Percentiles rank a stretch among this genome's conserved stretches.
These are phyloP conservation scores for Thalassia testudinum DNA, from an alignment of 116 monocot species.

Conservation along the genomic window DNA sequence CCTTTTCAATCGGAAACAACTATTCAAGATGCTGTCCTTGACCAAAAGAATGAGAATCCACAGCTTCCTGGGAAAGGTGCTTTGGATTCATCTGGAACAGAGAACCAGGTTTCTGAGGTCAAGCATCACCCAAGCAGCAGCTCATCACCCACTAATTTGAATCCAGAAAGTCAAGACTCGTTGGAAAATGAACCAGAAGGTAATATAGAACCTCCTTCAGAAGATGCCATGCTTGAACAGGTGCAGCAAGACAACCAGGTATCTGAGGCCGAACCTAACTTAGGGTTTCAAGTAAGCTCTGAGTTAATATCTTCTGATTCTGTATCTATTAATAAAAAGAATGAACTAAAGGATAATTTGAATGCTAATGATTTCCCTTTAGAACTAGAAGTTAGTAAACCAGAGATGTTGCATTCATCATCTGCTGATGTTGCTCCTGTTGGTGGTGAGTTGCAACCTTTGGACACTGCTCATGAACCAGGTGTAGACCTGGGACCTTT, in stretches of 20 bases:
- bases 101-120: constrained; percentile 72
- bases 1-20: background rate
- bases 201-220: constrained; percentile 15
- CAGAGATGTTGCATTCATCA: constrained; percentile 57
- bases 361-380: constrained; percentile 89
- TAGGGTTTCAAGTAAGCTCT: constrained; percentile 74
- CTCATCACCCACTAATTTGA: too few relatives aligned
- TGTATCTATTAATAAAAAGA: constrained; percentile 81
- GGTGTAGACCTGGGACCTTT: too few relatives aligned
- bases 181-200: background rate
- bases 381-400: constrained; percentile 86
- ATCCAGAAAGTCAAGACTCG: too few relatives aligned
- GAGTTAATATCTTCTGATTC: constrained; percentile 84
- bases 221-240: constrained; percentile 19
- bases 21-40: background rate
- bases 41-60: background rate
- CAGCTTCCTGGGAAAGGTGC: too few relatives aligned
- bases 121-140: constrained; percentile 35
- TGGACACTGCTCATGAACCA: too few relatives aligned
- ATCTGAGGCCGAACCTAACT: constrained; percentile 74
- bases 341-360: constrained; percentile 85
- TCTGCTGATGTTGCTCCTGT: constrained; percentile 25
- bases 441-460: constrained; percentile 27
- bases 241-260: constrained; percentile 54
- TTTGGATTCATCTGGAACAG: constrained; percentile 11